Conservation (phyloP, 352 stramenopile genomes). For the Pythium dissotocum region DNA sequence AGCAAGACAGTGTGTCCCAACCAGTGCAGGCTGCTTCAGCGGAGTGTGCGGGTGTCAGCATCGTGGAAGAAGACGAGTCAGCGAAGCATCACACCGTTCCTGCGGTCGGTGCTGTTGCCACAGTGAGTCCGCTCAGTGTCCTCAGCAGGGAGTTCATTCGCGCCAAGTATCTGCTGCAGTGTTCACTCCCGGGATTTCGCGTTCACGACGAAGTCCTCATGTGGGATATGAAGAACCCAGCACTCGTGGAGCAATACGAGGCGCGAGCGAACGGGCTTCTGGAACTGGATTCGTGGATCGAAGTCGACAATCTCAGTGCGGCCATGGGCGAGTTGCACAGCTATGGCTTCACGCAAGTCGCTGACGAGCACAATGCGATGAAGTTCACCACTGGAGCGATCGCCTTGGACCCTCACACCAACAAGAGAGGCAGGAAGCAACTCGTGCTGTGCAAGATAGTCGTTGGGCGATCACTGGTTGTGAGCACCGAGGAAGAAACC, state of each 20-base stretch:
- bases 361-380: constrained; percentile 46
- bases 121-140: constrained; percentile 44
- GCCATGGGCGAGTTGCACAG: constrained; percentile 56
- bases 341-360: constrained; percentile 53
- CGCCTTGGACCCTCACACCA: constrained; percentile 28
- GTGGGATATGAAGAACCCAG: constrained; percentile 73
- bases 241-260: constrained; percentile 58
- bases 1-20: background rate
- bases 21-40: too few species aligned
- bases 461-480: constrained; percentile 56
- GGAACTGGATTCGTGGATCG: constrained; percentile 75
- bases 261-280: constrained; percentile 47
- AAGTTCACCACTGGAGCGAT: constrained; percentile 73
- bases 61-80: constrained; percentile 20
- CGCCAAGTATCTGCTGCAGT: constrained; percentile 68
- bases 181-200: constrained; percentile 49
- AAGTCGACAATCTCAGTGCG: constrained; percentile 62
- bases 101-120: constrained; percentile 40
- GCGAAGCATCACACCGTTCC: constrained; percentile 30
- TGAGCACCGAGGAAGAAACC: constrained; percentile 49
- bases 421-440: constrained; percentile 39
- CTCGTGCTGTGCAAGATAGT: constrained; percentile 78
- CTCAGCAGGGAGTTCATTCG: constrained; percentile 57
- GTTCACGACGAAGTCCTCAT: constrained; percentile 65
- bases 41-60: background rate